Conservation (phyloP, 208 protist genomes). For the Trypanosoma lewisi region DNA sequence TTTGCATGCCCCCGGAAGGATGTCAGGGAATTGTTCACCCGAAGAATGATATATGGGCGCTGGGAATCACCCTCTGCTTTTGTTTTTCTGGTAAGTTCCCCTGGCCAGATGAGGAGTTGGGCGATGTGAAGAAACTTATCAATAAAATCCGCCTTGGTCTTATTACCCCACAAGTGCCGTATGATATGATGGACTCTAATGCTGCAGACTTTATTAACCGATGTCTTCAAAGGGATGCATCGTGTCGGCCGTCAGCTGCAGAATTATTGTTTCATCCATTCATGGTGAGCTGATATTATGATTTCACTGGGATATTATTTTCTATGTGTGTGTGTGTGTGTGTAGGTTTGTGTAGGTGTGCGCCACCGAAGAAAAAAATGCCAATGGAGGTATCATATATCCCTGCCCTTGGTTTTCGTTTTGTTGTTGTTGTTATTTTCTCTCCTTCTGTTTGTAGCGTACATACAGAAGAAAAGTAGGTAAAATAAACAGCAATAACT, state of each 20-base stretch:
- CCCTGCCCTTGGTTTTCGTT: neutral
- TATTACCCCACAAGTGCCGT: conserved; percentile 27
- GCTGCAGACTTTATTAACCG: conserved; percentile 39
- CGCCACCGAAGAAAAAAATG: too few relatives aligned
- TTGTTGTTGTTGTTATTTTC: neutral
- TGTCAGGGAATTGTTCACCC: conserved; percentile 52
- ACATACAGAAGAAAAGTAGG: neutral
- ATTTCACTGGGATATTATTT: too few relatives aligned
- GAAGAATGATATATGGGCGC: conserved; percentile 77
- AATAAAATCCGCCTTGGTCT: conserved; percentile 27
- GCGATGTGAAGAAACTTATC: conserved; percentile 40
- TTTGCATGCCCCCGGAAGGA: conserved; percentile 83
- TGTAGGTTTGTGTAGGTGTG: neutral
- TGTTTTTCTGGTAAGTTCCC: conserved; percentile 64
- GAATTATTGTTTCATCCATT: conserved; percentile 57
- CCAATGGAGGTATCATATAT: too few relatives aligned
- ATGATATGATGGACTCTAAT: conserved; percentile 24
- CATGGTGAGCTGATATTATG: conserved; percentile 33
- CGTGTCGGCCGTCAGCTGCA: conserved; percentile 32
- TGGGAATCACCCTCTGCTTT: conserved; percentile 69
- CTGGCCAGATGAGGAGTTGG: conserved; percentile 38
- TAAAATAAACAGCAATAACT: neutral
- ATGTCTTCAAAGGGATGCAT: conserved; percentile 35
- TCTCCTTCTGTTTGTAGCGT: neutral
- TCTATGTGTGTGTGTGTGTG: too few relatives aligned